Evolutionary conservation across 2,329 filamentous ascomycete genomes (phyloP).

Genomic region (Ophiostoma sp.): DNA sequence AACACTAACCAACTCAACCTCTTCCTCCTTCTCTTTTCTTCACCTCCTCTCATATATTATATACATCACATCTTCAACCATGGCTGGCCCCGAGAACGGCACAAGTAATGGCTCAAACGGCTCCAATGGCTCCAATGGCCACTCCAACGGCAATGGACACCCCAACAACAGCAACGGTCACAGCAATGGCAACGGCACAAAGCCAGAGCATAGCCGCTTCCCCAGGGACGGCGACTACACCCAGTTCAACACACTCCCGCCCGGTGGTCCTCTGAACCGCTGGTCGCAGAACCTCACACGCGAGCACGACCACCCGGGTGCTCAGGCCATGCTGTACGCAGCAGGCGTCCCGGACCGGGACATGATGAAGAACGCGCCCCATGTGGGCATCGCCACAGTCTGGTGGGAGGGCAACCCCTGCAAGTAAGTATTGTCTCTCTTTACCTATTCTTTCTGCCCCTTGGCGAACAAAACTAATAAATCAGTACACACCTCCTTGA

Average conservation of each 20-base stretch:
- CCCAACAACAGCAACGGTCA: not conserved
- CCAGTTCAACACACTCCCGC: conserved; percentile 48
- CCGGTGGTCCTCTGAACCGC: conserved; percentile 63
- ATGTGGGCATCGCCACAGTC: conserved; percentile 84
- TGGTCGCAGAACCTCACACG: conserved; percentile 79
- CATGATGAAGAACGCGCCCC: conserved; percentile 83
- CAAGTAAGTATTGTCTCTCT: conserved; percentile 58
- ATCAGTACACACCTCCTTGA: conserved; percentile 57
- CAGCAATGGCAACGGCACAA: not conserved
- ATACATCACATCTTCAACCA: not conserved
- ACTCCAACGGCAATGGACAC: not conserved
- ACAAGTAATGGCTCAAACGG: not conserved
- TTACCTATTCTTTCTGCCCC: not conserved
- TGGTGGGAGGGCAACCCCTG: conserved; percentile 99
- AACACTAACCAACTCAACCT: not conserved
- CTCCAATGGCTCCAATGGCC: conserved; percentile 3
- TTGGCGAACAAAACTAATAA: not conserved
- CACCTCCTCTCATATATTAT: no score
- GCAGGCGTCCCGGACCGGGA: conserved; percentile 79
- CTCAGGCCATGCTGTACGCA: conserved; percentile 93
- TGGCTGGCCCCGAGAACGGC: not conserved
- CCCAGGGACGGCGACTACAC: conserved; percentile 51
- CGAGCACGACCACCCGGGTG: conserved; percentile 84
- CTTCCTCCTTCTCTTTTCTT: not conserved
- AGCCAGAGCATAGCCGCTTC: conserved; percentile 10